Conservation (phyloP, 1,284 basidiomycete genomes). For the Singerocomus rubriflavus region DNA sequence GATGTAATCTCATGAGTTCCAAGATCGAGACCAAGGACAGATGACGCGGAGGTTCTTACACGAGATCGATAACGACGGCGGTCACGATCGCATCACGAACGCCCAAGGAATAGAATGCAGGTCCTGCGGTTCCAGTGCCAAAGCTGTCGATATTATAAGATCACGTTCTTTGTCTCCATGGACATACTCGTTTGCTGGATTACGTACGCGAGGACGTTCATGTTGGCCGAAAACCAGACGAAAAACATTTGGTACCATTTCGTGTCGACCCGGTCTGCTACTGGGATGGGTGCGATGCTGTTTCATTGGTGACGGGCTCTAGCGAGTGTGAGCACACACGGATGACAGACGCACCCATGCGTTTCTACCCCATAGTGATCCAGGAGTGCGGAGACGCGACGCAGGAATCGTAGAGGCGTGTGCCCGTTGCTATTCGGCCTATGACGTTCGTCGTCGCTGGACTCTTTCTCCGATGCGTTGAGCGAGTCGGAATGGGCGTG, state of each 20-base stretch:
- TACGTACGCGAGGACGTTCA: constrained; percentile 54
- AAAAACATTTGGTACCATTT: constrained; percentile 64
- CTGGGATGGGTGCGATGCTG: constrained; percentile 52
- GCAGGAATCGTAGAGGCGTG: constrained; percentile 15
- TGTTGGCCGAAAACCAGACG: constrained; percentile 62
- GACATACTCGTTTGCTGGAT: background rate
- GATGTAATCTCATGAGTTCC: background rate
- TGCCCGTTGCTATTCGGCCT: background rate
- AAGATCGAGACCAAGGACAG: background rate
- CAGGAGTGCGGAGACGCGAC: constrained; percentile 19
- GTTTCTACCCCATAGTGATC: constrained; percentile 35
- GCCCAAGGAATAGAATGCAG: constrained; percentile 55
- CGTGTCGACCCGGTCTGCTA: constrained; percentile 45
- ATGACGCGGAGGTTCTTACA: constrained; percentile 38
- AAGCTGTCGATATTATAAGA: constrained; percentile 33
- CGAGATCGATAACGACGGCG: constrained; percentile 51
- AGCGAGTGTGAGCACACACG: background rate
- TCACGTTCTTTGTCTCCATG: background rate
- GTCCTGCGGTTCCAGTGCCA: constrained; percentile 56
- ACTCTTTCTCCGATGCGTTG: constrained; percentile 3
- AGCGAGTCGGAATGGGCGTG: background rate
- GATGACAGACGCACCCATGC: constrained; percentile 33
- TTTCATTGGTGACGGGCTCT: background rate
- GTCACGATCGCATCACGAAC: constrained; percentile 50
- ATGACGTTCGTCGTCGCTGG: background rate